Percentiles rank a stretch among this genome's conserved stretches.
Evolutionary conservation across 2,329 filamentous ascomycete genomes (phyloP).

Genomic region (Neonectria punicea): DNA sequence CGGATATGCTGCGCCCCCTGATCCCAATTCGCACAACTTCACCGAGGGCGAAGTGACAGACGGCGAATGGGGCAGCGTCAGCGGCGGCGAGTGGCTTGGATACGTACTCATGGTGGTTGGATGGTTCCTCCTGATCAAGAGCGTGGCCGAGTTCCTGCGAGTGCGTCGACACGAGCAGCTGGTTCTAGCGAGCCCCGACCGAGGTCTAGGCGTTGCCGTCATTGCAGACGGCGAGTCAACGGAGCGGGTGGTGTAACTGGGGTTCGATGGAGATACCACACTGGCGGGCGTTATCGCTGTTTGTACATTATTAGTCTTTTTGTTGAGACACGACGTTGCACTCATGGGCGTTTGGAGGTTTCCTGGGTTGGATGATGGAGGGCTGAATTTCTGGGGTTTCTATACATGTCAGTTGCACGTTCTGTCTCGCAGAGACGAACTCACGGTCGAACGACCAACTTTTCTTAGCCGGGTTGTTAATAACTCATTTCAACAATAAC

Average conservation of each 20-base stretch:
- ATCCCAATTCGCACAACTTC: constrained; percentile 92
- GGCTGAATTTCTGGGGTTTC: constrained; percentile 16
- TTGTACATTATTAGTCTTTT: constrained; percentile 25
- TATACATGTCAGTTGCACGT: constrained; percentile 8
- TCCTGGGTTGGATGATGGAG: constrained; percentile 14
- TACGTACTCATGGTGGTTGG: constrained; percentile 96
- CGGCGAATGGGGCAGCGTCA: constrained; percentile 63
- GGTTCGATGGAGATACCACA: background rate
- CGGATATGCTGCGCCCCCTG: constrained; percentile 75
- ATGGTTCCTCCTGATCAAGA: constrained; percentile 96
- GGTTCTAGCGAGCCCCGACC: constrained; percentile 90
- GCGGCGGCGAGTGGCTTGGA: constrained; percentile 85
- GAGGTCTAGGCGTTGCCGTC: constrained; percentile 84
- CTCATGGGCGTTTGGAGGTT: constrained; percentile 23
- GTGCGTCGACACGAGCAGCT: constrained; percentile 92
- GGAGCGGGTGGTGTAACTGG: constrained; percentile 75
- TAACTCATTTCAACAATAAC: background rate
- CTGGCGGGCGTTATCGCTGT: background rate
- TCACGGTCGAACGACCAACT: constrained; percentile 24
- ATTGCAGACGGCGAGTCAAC: constrained; percentile 86
- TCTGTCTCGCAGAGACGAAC: constrained; percentile 15
- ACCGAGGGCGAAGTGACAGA: constrained; percentile 75
- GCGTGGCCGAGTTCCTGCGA: constrained; percentile 89
- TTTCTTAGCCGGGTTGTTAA: constrained; percentile 3
- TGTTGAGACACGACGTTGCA: constrained; percentile 13